Conservation (phyloP, 371 early-diverging fungal species). For the Mortierella polycephala region DNA sequence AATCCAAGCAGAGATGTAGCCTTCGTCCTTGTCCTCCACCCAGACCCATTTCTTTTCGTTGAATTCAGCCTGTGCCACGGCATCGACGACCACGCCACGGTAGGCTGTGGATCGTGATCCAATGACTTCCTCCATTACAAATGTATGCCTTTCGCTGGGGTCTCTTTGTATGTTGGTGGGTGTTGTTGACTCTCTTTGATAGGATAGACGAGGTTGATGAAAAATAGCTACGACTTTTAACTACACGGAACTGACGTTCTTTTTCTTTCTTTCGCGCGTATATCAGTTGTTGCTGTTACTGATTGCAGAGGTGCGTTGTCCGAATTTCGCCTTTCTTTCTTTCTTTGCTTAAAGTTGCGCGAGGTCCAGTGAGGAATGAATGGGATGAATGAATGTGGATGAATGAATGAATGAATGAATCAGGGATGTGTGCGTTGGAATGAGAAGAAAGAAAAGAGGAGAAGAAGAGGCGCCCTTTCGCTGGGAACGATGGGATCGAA, state of each 20-base stretch:
- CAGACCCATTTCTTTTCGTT: slow-evolving; percentile 96
- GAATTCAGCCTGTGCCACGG: slow-evolving; percentile 81
- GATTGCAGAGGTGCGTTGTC: neutral
- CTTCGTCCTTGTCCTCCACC: slow-evolving; percentile 92
- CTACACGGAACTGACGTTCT: neutral
- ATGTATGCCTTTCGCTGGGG: neutral
- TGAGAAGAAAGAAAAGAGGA: neutral
- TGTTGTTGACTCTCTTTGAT: no score
- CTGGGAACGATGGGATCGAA: no score
- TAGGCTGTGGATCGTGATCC: slow-evolving; percentile 25
- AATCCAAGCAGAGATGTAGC: slow-evolving; percentile 89
- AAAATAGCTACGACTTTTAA: no score
- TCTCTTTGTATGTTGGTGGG: neutral
- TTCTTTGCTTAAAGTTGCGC: neutral
- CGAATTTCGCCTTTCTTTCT: neutral
- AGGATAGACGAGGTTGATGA: no score
- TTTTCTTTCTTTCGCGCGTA: neutral
- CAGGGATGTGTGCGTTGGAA: neutral
- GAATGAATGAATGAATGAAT: no score
- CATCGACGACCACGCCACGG: slow-evolving; percentile 65
- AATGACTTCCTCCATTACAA: slow-evolving; percentile 26
- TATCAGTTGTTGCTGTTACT: no score
- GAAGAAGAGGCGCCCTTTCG: neutral
- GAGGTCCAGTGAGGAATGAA: no score
- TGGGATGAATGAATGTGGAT: no score